Percentiles rank a stretch among this genome's conserved stretches.
Conservation (phyloP, 305 asterid genomes). For the Fraxinus angustifolia region DNA sequence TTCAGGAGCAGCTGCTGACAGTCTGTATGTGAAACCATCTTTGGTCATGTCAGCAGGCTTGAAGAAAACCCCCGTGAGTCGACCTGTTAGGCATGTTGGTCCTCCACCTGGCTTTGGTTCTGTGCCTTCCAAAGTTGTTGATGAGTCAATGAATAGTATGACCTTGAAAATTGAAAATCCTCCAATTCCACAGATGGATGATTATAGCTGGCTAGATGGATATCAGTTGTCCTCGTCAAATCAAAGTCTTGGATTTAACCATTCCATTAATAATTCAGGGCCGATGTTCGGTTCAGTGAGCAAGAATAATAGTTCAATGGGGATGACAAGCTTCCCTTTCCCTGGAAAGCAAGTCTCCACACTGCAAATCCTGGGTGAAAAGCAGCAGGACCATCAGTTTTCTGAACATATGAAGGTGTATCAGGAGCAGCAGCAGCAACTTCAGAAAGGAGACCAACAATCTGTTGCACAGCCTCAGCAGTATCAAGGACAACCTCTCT, state of each 20-base stretch:
- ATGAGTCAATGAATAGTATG: slow-evolving; percentile 47
- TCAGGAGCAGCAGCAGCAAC: slow-evolving; percentile 60
- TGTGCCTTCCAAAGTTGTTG: slow-evolving; percentile 58
- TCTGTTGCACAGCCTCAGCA: slow-evolving; percentile 55
- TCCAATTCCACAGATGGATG: slow-evolving; percentile 51
- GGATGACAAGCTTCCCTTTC: slow-evolving; percentile 59
- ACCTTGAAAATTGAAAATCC: slow-evolving; percentile 45
- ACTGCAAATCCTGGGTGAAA: slow-evolving; percentile 51
- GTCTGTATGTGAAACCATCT: slow-evolving; percentile 40
- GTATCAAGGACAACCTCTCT: slow-evolving; percentile 70
- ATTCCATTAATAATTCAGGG: slow-evolving; percentile 46
- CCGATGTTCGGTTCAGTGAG: slow-evolving; percentile 37
- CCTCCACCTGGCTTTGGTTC: slow-evolving; percentile 99
- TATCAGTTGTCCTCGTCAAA: slow-evolving; percentile 58
- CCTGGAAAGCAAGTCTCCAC: slow-evolving; percentile 73
- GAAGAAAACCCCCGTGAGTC: slow-evolving; percentile 84
- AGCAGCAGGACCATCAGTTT: slow-evolving; percentile 45
- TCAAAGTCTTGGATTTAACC: slow-evolving; percentile 47
- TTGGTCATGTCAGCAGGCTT: slow-evolving; percentile 42
- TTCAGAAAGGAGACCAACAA: slow-evolving; percentile 56
- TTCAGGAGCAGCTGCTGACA: slow-evolving; percentile 41
- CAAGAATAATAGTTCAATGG: slow-evolving; percentile 48
- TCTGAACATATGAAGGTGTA: slow-evolving; percentile 52
- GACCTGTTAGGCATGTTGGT: slow-evolving; percentile 82
- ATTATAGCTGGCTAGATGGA: slow-evolving; percentile 88